Base-by-base conservation (phyloP, 495 filamentous ascomycete species). In the Xylona heveae region DNA sequence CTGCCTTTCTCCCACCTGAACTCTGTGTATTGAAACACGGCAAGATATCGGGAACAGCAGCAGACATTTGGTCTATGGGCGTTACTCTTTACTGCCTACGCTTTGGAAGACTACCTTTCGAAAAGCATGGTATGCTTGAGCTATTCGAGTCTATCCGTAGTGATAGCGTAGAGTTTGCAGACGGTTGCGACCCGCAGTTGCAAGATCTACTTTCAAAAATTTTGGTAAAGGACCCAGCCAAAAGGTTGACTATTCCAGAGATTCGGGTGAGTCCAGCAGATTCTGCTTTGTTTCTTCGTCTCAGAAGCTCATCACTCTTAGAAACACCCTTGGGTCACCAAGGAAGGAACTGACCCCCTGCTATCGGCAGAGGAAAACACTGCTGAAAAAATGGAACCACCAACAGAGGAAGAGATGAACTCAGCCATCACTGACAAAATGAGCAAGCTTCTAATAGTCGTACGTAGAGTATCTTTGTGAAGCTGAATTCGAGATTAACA, bases 41-140 rank as follows among this genome's bases (percentile, higher is more conserved):
- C 7, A 71, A 82, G 41, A 72, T 95, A 1, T 79, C 74, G 3
- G 88, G 88, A 15, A 79, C 67, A 44, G 82, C 88, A 3, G 81
- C 82, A 5, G 88, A 97, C 54, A 77, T 95, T 19, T 97, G 88
- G 88, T 92, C 90, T 0, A 97, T 97, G 90, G 88, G 88, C 5
- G 75, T 94, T 2, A 85, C 84, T 1, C 54, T 97, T 8, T 95
- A 91, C 46, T 97, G 88, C 48, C 61, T 97, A 14, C 65, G 78
- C 25, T 97, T 88, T 49, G 88, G 88, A 9, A 59, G 53, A 25
- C 66, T 97, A 27, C 88, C 88, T 0, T 97, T 94, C 42, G 75
- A 78, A 39, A 62, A 74, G 33, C 52, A 61, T 6, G 71, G 68
- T 19, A 68, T 94, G 22, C 57, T 95, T 24, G 83, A 91, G 17